These are phyloP conservation scores for Friedmanniomyces endolithicus DNA, from an alignment of 495 filamentous ascomycete species.

Conservation along the genomic window DNA sequence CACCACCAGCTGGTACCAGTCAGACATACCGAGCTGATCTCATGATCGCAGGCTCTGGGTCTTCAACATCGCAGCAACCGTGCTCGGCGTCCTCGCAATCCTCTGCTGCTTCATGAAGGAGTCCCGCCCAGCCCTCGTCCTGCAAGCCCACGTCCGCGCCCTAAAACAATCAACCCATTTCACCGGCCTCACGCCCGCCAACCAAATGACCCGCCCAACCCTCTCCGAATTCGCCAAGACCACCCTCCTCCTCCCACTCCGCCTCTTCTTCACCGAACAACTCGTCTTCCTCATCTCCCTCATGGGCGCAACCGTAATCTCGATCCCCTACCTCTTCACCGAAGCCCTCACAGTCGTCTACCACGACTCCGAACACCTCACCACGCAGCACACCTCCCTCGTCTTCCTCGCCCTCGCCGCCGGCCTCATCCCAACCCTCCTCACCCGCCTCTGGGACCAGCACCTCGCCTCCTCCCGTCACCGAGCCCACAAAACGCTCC, in stretches of 20 bases:
- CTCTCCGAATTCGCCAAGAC: conserved; percentile 30
- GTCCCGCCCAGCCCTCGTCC: not conserved
- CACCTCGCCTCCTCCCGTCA: conserved; percentile 24
- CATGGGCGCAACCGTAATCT: conserved; percentile 35
- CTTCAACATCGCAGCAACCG: not conserved
- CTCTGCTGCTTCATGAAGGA: not conserved
- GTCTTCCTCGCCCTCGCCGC: not conserved
- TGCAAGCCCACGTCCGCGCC: not conserved
- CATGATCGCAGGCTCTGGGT: not conserved
- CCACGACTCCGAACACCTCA: conserved; percentile 22
- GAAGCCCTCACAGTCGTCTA: conserved; percentile 38
- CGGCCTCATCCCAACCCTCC: not conserved
- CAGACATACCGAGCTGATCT: too few species aligned
- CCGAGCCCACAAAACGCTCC: conserved; percentile 23
- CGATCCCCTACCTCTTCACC: conserved; percentile 42
- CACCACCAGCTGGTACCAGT: too few species aligned
- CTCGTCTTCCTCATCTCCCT: conserved; percentile 17
- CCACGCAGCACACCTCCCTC: not conserved
- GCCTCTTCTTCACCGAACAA: conserved; percentile 38
- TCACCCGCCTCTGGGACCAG: not conserved
- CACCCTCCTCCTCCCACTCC: conserved; percentile 33
- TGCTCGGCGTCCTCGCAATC: not conserved
- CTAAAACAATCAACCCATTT: not conserved
- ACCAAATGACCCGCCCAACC: conserved; percentile 21
- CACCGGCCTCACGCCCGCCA: not conserved